These are phyloP conservation scores for Fusarium nodosum DNA, from an alignment of 2,329 filamentous ascomycete genomes.

Conservation along the genomic window DNA sequence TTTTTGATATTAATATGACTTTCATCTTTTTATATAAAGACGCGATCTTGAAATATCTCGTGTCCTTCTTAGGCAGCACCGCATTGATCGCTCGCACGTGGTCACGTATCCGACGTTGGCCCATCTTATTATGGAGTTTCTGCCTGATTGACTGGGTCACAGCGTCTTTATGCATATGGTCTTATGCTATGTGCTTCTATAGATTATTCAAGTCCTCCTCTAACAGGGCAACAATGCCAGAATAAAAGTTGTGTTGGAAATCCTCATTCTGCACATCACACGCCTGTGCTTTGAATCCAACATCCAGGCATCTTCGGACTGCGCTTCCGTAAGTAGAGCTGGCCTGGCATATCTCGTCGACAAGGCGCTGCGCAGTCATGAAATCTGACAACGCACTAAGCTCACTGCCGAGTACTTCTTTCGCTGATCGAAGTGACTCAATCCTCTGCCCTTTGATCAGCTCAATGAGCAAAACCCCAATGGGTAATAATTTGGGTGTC, in stretches of 20 bases:
- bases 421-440: not conserved
- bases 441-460: not conserved
- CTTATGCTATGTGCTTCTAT: accelerated
- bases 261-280: not conserved
- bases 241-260: conserved; percentile 9
- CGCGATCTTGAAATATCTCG: too few species aligned
- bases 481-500: not conserved
- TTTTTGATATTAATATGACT: too few species aligned
- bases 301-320: not conserved
- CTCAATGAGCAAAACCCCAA: not conserved
- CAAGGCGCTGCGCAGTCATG: not conserved
- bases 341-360: not conserved
- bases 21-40: too few species aligned
- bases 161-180: too few species aligned
- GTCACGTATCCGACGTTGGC: too few species aligned
- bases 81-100: too few species aligned
- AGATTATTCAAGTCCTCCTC: not conserved
- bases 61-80: too few species aligned
- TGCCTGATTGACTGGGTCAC: too few species aligned
- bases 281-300: not conserved
- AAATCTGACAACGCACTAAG: not conserved
- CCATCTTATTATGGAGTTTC: too few species aligned
- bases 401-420: not conserved
- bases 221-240: not conserved
- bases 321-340: conserved; percentile 7